phyloP scores from a whole-genome alignment of 2,329 filamentous ascomycete genomes.

The Neoscytalidium dimidiatum region DNA sequence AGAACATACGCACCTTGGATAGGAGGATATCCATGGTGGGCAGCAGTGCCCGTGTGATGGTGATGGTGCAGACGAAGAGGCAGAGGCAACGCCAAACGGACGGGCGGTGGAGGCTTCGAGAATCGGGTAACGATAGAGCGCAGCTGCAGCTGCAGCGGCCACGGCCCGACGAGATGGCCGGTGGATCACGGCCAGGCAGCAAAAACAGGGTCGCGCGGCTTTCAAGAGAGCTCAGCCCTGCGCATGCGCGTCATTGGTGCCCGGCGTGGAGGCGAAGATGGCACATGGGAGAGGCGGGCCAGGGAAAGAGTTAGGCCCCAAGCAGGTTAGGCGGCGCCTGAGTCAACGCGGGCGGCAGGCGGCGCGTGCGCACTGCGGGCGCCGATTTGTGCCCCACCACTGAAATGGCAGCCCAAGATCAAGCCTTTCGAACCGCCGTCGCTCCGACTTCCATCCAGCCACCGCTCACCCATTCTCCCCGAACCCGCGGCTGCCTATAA shows the following conservation, averaged over 20 bases:
- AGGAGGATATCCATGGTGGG: conserved; percentile 71
- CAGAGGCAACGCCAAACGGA: conserved; percentile 18
- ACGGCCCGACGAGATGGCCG: conserved; percentile 4
- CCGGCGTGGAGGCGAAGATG: background rate
- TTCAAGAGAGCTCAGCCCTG: background rate
- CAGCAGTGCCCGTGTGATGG: background rate
- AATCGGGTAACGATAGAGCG: conserved; percentile 22
- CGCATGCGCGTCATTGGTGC: conserved; percentile 16
- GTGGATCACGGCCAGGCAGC: background rate
- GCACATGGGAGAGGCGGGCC: background rate
- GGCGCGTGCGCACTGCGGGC: background rate
- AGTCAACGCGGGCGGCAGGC: background rate
- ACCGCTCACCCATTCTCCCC: background rate
- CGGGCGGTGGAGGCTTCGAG: conserved; percentile 20
- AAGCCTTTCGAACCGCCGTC: conserved; percentile 10
- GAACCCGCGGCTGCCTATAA: background rate
- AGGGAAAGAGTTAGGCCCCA: background rate
- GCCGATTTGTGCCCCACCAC: conserved; percentile 15
- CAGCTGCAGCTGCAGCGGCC: conserved; percentile 19
- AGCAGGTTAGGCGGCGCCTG: conserved; percentile 3
- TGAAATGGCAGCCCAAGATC: conserved; percentile 15
- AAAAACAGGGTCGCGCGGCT: background rate
- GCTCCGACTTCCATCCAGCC: background rate
- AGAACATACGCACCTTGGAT: conserved; percentile 52
- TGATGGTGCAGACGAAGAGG: background rate